These are phyloP conservation scores for Colletotrichum australisinense DNA, from an alignment of 2,329 filamentous ascomycete genomes.

Conservation along the genomic window DNA sequence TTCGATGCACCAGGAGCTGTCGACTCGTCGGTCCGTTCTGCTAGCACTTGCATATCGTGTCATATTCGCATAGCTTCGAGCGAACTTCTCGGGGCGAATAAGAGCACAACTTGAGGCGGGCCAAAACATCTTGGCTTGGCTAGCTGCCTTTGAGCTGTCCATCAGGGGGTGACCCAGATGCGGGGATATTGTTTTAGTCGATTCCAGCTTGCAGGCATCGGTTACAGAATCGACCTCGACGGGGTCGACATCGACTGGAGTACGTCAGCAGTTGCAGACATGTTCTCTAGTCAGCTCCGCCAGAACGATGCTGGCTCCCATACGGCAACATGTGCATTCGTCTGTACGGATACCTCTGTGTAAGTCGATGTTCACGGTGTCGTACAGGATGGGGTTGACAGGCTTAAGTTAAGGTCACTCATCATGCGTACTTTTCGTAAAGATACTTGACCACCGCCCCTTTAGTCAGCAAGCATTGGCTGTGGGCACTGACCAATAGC, in stretches of 20 bases:
- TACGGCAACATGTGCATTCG: background rate
- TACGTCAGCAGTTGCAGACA: slow-evolving; percentile 11
- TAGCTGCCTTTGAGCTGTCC: background rate
- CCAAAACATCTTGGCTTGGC: slow-evolving; percentile 10
- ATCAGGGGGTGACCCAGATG: slow-evolving; percentile 22
- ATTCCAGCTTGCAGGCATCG: slow-evolving; percentile 13
- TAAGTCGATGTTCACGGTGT: too few relatives aligned
- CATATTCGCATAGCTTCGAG: slow-evolving; percentile 4
- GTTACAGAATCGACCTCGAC: slow-evolving; percentile 23
- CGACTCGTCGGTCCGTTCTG: background rate
- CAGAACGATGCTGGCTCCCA: background rate
- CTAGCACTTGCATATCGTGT: slow-evolving; percentile 3
- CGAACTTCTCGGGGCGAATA: slow-evolving; percentile 24
- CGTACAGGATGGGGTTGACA: too few relatives aligned
- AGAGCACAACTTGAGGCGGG: background rate
- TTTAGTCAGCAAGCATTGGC: background rate
- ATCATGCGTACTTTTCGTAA: background rate
- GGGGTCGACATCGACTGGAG: background rate
- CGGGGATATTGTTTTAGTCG: slow-evolving; percentile 33
- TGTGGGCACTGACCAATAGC: background rate
- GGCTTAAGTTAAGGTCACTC: too few relatives aligned
- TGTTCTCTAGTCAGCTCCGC: background rate
- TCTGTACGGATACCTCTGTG: background rate
- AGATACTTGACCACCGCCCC: background rate
- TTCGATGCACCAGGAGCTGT: background rate